These are phyloP conservation scores for Peronospora tabacina DNA, from an alignment of 352 stramenopile species.

Conservation along the genomic window DNA sequence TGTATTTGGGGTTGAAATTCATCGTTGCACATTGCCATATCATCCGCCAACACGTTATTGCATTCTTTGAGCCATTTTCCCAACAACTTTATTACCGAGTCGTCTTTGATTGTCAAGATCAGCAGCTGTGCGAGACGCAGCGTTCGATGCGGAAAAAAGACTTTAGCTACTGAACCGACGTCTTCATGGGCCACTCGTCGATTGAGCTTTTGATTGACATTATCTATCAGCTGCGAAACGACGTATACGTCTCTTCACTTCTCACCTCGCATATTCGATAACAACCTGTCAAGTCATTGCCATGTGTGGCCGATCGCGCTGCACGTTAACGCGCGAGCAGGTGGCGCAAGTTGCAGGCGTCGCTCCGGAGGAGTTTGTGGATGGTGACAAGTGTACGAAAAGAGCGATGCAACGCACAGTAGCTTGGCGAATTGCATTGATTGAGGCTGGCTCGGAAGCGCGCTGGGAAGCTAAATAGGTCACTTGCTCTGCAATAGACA, in stretches of 20 bases:
- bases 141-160: no score
- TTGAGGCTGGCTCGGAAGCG: background rate
- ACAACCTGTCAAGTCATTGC: background rate
- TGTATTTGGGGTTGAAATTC: no score
- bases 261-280: slow-evolving; percentile 11
- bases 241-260: slow-evolving; percentile 10
- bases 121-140: no score
- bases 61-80: no score
- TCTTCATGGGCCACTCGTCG: no score
- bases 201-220: no score
- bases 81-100: no score
- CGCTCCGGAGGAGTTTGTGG: slow-evolving; percentile 37
- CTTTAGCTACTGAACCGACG: no score
- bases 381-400: slow-evolving; percentile 65
- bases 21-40: no score
- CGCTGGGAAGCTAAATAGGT: slow-evolving; percentile 1
- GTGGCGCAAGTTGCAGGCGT: slow-evolving; percentile 45
- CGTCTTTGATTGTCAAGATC: no score
- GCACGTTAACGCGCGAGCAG: slow-evolving; percentile 48
- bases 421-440: background rate
- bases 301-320: slow-evolving; percentile 72
- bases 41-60: no score
- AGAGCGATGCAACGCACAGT: background rate
- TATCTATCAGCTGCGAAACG: slow-evolving; percentile 10
- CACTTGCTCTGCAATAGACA: slow-evolving; percentile 30